A percentile compares a stretch with the other conserved stretches of the same genome.
Conservation (phyloP, 202 grass and related monocot species). For the Bolboschoenoplectus hybrid region DNA sequence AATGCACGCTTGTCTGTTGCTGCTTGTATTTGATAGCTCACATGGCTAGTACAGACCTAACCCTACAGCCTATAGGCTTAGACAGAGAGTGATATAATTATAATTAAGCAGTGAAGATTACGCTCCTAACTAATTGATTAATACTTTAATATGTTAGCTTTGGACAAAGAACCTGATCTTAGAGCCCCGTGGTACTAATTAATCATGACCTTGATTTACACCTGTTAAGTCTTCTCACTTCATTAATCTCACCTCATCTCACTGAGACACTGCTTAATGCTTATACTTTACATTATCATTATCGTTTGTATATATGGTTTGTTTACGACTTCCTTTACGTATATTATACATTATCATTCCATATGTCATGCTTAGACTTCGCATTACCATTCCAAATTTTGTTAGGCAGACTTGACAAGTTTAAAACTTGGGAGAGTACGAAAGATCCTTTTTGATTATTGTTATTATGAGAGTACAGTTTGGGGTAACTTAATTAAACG, state of each 20-base stretch:
- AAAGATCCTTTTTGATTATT: neutral
- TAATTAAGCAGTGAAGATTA: constrained; percentile 40
- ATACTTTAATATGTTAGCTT: constrained; percentile 18
- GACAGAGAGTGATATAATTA: neutral
- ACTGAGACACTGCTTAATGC: neutral
- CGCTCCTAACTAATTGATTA: neutral
- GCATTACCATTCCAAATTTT: neutral
- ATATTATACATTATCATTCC: neutral
- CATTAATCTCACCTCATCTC: neutral
- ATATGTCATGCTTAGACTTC: neutral
- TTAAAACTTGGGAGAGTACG: neutral
- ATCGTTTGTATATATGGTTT: neutral
- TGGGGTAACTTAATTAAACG: neutral
- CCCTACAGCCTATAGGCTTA: neutral
- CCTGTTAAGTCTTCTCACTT: constrained; percentile 14
- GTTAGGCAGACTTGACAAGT: constrained; percentile 10
- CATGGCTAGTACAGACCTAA: constrained; percentile 30
- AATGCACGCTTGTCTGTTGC: constrained; percentile 42
- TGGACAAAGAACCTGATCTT: constrained; percentile 28
- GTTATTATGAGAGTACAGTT: neutral
- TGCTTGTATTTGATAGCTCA: constrained; percentile 17
- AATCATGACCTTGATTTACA: constrained; percentile 38
- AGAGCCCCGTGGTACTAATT: constrained; percentile 21
- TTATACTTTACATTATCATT: constrained; percentile 23
- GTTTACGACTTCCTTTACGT: neutral